Percentiles rank a stretch among this genome's conserved stretches.
Conservation (phyloP, 495 filamentous ascomycete genomes). For the Aspergillus homomorphus region DNA sequence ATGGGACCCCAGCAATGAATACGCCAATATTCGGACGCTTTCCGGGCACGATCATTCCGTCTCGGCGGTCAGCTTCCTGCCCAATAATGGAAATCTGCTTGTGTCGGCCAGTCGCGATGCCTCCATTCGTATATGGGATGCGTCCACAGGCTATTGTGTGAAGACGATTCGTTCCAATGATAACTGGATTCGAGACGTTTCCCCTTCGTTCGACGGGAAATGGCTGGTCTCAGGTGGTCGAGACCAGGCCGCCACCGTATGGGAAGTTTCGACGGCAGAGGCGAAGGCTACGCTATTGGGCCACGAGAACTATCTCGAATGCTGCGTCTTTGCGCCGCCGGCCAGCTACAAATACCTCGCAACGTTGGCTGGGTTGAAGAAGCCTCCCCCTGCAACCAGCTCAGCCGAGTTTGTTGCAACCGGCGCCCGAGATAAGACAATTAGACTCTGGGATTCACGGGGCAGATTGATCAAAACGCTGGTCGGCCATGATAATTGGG, state of each 20-base stretch:
- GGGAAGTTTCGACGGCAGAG: conserved; percentile 70
- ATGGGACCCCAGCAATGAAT: conserved; percentile 92
- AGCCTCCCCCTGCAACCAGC: conserved; percentile 69
- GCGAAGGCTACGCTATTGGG: conserved; percentile 77
- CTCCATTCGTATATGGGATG: conserved; percentile 81
- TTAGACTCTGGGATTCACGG: conserved; percentile 84
- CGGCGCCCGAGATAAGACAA: conserved; percentile 85
- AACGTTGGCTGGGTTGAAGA: conserved; percentile 78
- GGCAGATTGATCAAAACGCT: conserved; percentile 86
- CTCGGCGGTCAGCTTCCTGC: conserved; percentile 83
- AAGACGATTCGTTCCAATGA: conserved; percentile 77
- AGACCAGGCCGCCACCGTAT: conserved; percentile 77
- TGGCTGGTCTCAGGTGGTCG: conserved; percentile 79
- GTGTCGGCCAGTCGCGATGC: conserved; percentile 79
- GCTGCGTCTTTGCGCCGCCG: conserved; percentile 83
- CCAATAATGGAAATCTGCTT: conserved; percentile 74
- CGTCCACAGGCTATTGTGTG: conserved; percentile 83
- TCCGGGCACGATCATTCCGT: conserved; percentile 92
- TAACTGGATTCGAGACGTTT: conserved; percentile 90
- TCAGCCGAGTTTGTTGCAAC: conserved; percentile 85
- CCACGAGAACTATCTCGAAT: conserved; percentile 88
- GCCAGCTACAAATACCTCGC: conserved; percentile 74
- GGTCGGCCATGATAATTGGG: conserved; percentile 94
- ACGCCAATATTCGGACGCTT: conserved; percentile 92
- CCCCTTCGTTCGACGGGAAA: conserved; percentile 76